Conservation (phyloP, 768 basidiomycete species). For the Rhizopogon salebrosus region DNA sequence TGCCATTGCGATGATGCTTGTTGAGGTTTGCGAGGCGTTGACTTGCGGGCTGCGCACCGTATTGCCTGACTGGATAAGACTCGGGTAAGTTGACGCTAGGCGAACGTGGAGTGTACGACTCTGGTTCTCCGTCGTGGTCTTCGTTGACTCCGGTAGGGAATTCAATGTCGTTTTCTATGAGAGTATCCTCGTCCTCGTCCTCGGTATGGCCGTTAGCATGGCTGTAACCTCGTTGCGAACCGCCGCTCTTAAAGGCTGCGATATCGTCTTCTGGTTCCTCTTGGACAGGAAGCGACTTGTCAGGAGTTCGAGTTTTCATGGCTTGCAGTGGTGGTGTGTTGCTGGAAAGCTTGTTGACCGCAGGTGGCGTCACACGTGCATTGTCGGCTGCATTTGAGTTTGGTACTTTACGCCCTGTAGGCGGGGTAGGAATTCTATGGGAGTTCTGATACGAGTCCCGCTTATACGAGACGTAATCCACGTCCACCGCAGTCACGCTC, state of each 20-base stretch:
- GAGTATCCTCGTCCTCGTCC: constrained; percentile 41
- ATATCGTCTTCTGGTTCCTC: constrained; percentile 71
- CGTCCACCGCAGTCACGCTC: constrained; percentile 29
- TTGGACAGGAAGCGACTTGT: constrained; percentile 71
- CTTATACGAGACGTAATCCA: constrained; percentile 37
- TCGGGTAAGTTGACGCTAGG: constrained; percentile 59
- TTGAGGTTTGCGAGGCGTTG: constrained; percentile 33
- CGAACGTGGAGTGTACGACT: constrained; percentile 63
- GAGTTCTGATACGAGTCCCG: constrained; percentile 40
- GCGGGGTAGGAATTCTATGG: constrained; percentile 22
- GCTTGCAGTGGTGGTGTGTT: constrained; percentile 55
- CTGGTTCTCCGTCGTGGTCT: constrained; percentile 45
- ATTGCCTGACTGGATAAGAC: constrained; percentile 26
- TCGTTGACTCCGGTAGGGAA: constrained; percentile 29
- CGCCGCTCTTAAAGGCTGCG: constrained; percentile 31
- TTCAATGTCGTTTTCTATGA: constrained; percentile 36
- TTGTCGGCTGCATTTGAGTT: constrained; percentile 14
- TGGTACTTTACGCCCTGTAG: constrained; percentile 21
- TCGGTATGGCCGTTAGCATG: constrained; percentile 35
- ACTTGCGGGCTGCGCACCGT: constrained; percentile 24
- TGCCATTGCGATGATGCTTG: constrained; percentile 49
- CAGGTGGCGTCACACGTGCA: constrained; percentile 30
- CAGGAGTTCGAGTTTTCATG: constrained; percentile 53
- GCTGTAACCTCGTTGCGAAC: constrained; percentile 40
- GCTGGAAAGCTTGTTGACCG: constrained; percentile 33